Evolutionary conservation across 495 filamentous ascomycete genomes (phyloP).

Genomic region (Daldinia caldariorum): DNA sequence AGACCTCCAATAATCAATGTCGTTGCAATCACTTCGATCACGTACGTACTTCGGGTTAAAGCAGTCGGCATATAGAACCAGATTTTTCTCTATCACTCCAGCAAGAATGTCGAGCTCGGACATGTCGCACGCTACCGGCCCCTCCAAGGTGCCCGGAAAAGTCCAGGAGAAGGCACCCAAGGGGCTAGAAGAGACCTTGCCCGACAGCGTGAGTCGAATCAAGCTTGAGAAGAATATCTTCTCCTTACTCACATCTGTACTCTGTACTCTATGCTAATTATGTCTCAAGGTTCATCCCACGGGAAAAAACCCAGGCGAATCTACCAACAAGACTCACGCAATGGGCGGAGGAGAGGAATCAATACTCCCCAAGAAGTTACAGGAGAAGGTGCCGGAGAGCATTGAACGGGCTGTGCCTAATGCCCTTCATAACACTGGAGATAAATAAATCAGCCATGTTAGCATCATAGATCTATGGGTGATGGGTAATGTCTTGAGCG

Average conservation of each 20-base stretch:
- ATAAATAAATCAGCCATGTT: constrained; percentile 22
- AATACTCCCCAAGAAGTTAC: constrained; percentile 33
- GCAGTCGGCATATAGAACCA: background rate
- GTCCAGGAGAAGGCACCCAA: constrained; percentile 28
- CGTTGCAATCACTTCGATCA: constrained; percentile 19
- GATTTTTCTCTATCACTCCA: constrained; percentile 8
- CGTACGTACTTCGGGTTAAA: background rate
- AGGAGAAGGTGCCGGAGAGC: constrained; percentile 32
- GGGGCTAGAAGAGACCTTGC: constrained; percentile 18
- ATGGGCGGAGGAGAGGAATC: constrained; percentile 32
- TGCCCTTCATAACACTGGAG: constrained; percentile 25
- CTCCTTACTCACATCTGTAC: no score
- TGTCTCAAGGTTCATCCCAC: constrained; percentile 28
- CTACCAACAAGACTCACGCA: constrained; percentile 30
- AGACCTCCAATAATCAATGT: constrained; percentile 7
- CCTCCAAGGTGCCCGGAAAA: constrained; percentile 30
- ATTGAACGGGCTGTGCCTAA: constrained; percentile 33
- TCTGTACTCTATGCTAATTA: background rate
- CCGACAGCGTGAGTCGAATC: constrained; percentile 11
- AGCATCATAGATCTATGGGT: constrained; percentile 6
- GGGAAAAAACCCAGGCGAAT: constrained; percentile 1
- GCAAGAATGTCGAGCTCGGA: constrained; percentile 23
- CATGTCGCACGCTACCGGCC: constrained; percentile 35
- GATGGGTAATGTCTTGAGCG: background rate
- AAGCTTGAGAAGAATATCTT: background rate